Conservation (phyloP, 179 eudicot genomes). For the Beta macrorhiza region DNA sequence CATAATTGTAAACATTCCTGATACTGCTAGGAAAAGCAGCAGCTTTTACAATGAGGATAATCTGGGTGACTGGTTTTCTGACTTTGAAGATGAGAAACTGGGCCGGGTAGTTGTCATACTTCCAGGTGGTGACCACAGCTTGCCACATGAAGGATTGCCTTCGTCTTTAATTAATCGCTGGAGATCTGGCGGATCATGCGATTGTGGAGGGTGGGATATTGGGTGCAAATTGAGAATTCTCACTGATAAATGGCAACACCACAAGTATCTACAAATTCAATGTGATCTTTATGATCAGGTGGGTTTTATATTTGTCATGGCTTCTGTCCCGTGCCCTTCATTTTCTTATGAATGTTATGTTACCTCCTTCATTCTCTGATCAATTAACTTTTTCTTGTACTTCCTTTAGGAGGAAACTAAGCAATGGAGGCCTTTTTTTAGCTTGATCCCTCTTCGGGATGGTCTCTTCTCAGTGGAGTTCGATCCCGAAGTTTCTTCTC, state of each 20-base stretch:
- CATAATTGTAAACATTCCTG: conserved; percentile 43
- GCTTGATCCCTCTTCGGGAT: conserved; percentile 50
- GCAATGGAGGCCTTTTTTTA: conserved; percentile 47
- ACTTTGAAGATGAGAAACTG: conserved; percentile 26
- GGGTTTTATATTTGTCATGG: background rate
- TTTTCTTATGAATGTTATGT: background rate
- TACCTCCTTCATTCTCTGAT: background rate
- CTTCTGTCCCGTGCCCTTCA: background rate
- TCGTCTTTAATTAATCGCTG: conserved; percentile 74
- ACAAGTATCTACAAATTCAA: conserved; percentile 27
- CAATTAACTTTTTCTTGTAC: background rate
- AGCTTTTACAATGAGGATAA: conserved; percentile 18
- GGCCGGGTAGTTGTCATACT: conserved; percentile 50
- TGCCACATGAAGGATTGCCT: conserved; percentile 63
- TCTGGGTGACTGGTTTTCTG: conserved; percentile 3
- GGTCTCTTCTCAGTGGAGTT: conserved; percentile 66
- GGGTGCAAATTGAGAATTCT: conserved; percentile 76
- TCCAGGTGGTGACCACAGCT: conserved; percentile 68
- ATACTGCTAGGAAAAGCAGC: conserved; percentile 17
- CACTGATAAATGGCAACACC: conserved; percentile 31
- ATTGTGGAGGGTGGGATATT: conserved; percentile 96
- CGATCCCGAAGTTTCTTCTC: conserved; percentile 51
- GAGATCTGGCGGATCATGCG: conserved; percentile 81
- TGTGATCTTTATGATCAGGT: conserved; percentile 69
- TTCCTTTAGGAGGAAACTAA: conserved; percentile 51